A percentile compares a stretch with the other conserved stretches of the same genome.
Evolutionary conservation across 2,329 filamentous ascomycete genomes (phyloP).

Genomic region (Ophiostoma montium): DNA sequence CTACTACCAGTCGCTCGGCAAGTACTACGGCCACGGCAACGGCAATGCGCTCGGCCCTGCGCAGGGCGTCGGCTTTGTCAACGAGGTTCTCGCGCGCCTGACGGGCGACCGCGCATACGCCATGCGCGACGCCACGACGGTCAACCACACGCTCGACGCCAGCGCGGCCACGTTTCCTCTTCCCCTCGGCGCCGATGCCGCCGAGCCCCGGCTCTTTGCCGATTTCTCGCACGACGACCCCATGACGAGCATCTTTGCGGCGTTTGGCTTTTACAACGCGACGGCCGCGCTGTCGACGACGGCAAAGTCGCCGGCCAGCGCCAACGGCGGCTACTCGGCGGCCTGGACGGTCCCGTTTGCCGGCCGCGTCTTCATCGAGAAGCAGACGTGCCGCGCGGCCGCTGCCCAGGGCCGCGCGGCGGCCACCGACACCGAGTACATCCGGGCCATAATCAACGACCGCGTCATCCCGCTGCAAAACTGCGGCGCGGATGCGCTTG

Average conservation of each 20-base stretch:
- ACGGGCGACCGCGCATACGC: conserved; percentile 52
- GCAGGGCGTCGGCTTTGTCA: conserved; percentile 76
- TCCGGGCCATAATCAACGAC: conserved; percentile 74
- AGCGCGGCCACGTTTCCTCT: conserved; percentile 57
- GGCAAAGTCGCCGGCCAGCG: conserved; percentile 32
- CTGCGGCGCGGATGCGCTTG: conserved; percentile 56
- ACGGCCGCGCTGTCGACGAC: conserved; percentile 34
- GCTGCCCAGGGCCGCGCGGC: conserved; percentile 15
- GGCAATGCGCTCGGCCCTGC: conserved; percentile 70
- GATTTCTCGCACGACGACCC: conserved; percentile 91
- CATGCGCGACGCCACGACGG: conserved; percentile 51
- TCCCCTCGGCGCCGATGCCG: conserved; percentile 56
- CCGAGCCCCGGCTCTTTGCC: conserved; percentile 50
- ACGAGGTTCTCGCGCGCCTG: conserved; percentile 73
- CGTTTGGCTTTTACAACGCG: conserved; percentile 61
- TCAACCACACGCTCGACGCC: conserved; percentile 63
- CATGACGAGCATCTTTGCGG: conserved; percentile 62
- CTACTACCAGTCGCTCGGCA: conserved; percentile 66
- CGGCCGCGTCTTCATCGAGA: conserved; percentile 72
- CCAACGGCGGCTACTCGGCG: conserved; percentile 53
- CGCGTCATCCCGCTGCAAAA: conserved; percentile 57
- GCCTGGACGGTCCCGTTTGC: conserved; percentile 74
- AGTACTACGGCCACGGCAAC: conserved; percentile 69
- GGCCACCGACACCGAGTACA: conserved; percentile 51
- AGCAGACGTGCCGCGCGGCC: conserved; percentile 50